Base-by-base conservation (phyloP, 805 yeast species). In the Maudiozyma saulgeensis region DNA sequence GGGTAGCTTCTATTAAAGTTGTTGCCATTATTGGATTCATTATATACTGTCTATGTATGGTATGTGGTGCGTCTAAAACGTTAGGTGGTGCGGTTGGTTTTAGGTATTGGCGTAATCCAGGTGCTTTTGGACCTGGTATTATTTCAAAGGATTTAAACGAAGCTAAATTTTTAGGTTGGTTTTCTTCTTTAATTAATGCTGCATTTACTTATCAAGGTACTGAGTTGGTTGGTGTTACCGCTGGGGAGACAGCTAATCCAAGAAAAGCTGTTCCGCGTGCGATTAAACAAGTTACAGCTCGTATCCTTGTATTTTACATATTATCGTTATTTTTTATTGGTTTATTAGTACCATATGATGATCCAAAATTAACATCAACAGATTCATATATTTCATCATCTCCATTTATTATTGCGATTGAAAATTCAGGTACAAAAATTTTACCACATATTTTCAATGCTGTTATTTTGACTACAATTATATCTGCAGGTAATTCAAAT, bases 131-230 rank as follows among this genome's bases (percentile, higher is more conserved):
- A 44, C 79, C 78, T 44, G 87, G 87, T 46, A 74, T 76, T 37
- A 65, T 76, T 35, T 79, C 80, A 12, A 53, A 61, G 15, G 70
- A 78, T 60, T 58, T 57, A 8, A 69, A 72, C 52, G 79, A 82
- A 44, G 85, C 73, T 46, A 72, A 81, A 61, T 81, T 83, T 60
- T 67, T 82, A 46, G 87, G 87, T 46, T 82, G 84, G 83, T 75
- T 82, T 48, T 72, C 80, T 9, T 82, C 88, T 5, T 71, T 84
- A 58, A 75, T 84, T 53, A 78, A 78, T 50, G 87, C 90, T 37
- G 84, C 86, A n/a, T 84, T 84, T 72, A 84, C 90, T 26, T 84
- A 77, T 65, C 89, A 83, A 68, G 90, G 90, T 66, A 81, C 84
- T 45, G 93, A 84, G 64, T 72, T 82, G 62, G 80, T 82, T 21